Percentiles rank a stretch among this genome's conserved stretches.
Evolutionary conservation across 768 basidiomycete species (phyloP).

Genomic region (Tylopilus intermedius): DNA sequence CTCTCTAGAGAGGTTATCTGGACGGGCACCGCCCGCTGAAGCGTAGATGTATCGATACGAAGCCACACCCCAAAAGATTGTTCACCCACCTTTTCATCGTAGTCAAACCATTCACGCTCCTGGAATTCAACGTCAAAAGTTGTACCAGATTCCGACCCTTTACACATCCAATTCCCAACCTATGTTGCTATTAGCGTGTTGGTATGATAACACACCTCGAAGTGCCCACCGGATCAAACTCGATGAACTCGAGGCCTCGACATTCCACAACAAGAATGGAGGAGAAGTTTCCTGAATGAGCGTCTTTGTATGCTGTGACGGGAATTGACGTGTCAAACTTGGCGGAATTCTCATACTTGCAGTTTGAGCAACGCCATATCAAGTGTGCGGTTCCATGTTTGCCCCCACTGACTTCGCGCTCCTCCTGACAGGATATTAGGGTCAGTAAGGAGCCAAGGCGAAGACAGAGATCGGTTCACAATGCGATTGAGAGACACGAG

Average conservation of each 20-base stretch:
- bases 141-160: slow-evolving; percentile 52
- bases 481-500: slow-evolving; percentile 63
- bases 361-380: slow-evolving; percentile 74
- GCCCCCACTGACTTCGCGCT: slow-evolving; percentile 57
- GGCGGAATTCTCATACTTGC: slow-evolving; percentile 78
- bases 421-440: slow-evolving; percentile 44
- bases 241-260: slow-evolving; percentile 77
- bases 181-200: slow-evolving; percentile 26
- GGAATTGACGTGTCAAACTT: slow-evolving; percentile 59
- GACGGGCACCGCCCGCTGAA: slow-evolving; percentile 58
- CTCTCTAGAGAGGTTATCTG: slow-evolving; percentile 64
- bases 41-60: not conserved
- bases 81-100: slow-evolving; percentile 75
- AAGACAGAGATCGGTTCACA: slow-evolving; percentile 34
- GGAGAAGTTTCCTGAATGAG: slow-evolving; percentile 55
- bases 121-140: slow-evolving; percentile 59
- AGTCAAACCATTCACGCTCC: slow-evolving; percentile 71
- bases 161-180: slow-evolving; percentile 72
- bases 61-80: no score
- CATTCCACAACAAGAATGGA: slow-evolving; percentile 76
- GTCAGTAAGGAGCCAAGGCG: slow-evolving; percentile 1
- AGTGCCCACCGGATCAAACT: slow-evolving; percentile 66
- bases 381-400: slow-evolving; percentile 71
- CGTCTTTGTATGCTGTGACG: slow-evolving; percentile 52
- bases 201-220: not conserved